Base-by-base conservation (phyloP, 2,329 filamentous ascomycete species). In the Samsoniella hepiali region DNA sequence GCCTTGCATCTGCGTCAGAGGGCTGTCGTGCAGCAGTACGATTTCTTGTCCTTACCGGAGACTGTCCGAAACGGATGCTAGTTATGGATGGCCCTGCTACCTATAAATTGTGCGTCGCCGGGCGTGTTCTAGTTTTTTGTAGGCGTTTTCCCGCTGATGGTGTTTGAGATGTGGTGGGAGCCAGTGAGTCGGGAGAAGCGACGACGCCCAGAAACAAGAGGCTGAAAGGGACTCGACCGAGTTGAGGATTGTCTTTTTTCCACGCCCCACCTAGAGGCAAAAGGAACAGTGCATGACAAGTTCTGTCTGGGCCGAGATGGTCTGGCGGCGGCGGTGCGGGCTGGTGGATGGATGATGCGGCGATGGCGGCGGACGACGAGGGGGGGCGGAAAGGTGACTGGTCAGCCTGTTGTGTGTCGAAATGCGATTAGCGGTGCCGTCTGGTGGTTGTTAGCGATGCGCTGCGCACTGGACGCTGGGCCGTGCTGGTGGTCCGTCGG, bases 281-380 rank as follows among this genome's bases (percentile, higher is more conserved):
- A 36, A 32, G 34, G 29, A 27, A 38, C 11, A 11, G 32, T 38
- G 51, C 34, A 54, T 27, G 34, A 38, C n/a, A 40, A 54, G 47
- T 31, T 17, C 22, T 22, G 22, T 22, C 22, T 40, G 38, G 38
- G 38, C 38, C 38, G 38, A 40, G 38, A 40, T 40, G 38, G 38
- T 40, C 11, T 40, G 38, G 11, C 15, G 15, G 38, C 38, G 38
- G 11, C 15, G 38, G 38, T 40, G 38, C 49, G 15, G 36, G 51
- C 29, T 55, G 50, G 42, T 45, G 44, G 10, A 32, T 50, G 47
- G n/a, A 51, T 51, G 49, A 51, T 51, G 49, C 49, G 29, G 49
- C 49, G 49, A 51, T 51, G 49, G 49, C 31, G 45, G 38, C 38
- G 38, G 9, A 38, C 36, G 36, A 38, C 9, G 36, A 38, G 8